Evolutionary conservation across 257 asterid genomes (phyloP).

Genomic region (Salvia rosmarinus): DNA sequence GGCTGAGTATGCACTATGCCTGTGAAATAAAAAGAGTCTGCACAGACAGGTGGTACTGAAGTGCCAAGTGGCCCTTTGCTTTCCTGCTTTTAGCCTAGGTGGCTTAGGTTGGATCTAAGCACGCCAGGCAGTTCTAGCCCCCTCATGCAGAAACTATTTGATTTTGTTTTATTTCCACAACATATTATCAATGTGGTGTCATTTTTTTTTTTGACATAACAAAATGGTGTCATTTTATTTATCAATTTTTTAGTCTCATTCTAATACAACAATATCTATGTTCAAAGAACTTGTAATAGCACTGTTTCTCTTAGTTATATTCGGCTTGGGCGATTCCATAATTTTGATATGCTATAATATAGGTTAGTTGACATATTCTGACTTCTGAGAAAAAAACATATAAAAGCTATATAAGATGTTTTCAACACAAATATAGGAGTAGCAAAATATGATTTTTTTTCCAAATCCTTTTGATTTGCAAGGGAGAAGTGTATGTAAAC

Average conservation of each 20-base stretch:
- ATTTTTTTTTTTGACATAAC: no score
- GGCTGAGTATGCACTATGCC: no score
- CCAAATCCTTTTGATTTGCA: conserved; percentile 7
- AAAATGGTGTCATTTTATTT: neutral
- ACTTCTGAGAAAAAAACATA: neutral
- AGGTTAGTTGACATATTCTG: neutral
- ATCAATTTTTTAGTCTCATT: neutral
- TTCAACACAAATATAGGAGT: neutral
- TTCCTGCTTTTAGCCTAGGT: neutral
- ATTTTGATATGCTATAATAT: neutral
- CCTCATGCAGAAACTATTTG: neutral
- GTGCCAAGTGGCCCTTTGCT: neutral
- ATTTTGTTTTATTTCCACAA: neutral
- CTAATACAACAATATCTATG: neutral
- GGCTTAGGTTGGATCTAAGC: neutral
- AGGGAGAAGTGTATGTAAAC: neutral
- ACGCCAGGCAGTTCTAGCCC: neutral
- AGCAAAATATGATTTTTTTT: neutral
- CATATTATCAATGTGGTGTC: no score
- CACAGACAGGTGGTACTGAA: no score
- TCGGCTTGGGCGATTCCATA: neutral
- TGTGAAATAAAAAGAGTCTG: no score
- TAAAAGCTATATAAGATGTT: neutral
- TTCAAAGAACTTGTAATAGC: neutral
- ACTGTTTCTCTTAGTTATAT: neutral